Percentiles rank a stretch among this genome's conserved stretches.
Conservation (phyloP, 129 eudicot species). For the sunflower (Helianthus annuus) region HanXRQr2.0-SUNRISE NC_035447.2:116464049-116464548, state of each 20-base stretch:
- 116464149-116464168: too few relatives aligned
- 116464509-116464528: neutral
- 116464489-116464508: neutral
- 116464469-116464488: conserved; percentile 25
- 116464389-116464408: conserved; percentile 16
- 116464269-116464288: neutral
- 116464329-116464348: neutral
- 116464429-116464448: conserved; percentile 28
- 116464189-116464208: too few relatives aligned
- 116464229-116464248: neutral
- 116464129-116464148: too few relatives aligned
- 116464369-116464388: conserved; percentile 20
- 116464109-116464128: too few relatives aligned
- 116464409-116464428: conserved; percentile 27
- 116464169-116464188: too few relatives aligned
- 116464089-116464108: too few relatives aligned
- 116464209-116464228: too few relatives aligned
- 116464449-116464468: conserved; percentile 22
- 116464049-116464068: too few relatives aligned
- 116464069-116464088: too few relatives aligned
- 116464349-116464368: conserved; percentile 15
- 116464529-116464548: neutral
- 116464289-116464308: too few relatives aligned
- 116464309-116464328: neutral
- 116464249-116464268: too few relatives aligned